Evolutionary conservation across 2,329 filamentous ascomycete genomes (phyloP), one percentile per base, ranked within the genome.

Genomic region (Curvularia eragrostidis): DNA sequence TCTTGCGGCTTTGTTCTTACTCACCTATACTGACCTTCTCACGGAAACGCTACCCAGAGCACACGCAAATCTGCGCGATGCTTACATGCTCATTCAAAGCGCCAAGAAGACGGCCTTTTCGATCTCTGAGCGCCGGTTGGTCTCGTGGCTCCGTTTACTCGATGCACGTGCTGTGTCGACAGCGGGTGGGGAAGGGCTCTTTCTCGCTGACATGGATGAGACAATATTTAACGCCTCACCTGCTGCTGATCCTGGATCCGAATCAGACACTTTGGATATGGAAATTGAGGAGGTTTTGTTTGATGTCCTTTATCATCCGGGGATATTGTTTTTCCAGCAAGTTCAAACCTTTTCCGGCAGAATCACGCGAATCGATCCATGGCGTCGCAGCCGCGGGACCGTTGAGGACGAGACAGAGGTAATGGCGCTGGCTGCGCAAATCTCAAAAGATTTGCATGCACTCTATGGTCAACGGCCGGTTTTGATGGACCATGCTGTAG

Each of bases 391-490:
- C 23, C 79, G 84, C 7, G 83, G 83, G 4, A 86, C 83, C 0
- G 84, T 86, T 9, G 79, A 84, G 48, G 84, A 86, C 64, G 83
- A 86, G 71, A 85, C 81, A 1, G 83, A 86, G 54, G 83, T 85
- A 1, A 85, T 86, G 83, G 79, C 80, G 30, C 78, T 83, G 44
- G 84, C 80, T 1, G 78, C 82, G 1, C 74, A 78, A 49, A 86
- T 86, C 48, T 76, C 79, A 2, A 75, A 76, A 13, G 83, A 86
- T 64, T 72, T 85, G 7, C 77, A 80, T n/a, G 73, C 76, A 1
- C 69, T 87, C 1, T 84, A 84, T 64, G 79, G 81, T 2, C 76
- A 81, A 34, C 77, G 83, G 2, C 85, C 84, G 18, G 76, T 81
- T 9, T 71, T 86, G 28, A 85, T 86, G 81, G 83, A 86, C 63